phyloP scores from a whole-genome alignment of 2,329 filamentous ascomycete species.

The Aspergillus aculeatinus region DNA sequence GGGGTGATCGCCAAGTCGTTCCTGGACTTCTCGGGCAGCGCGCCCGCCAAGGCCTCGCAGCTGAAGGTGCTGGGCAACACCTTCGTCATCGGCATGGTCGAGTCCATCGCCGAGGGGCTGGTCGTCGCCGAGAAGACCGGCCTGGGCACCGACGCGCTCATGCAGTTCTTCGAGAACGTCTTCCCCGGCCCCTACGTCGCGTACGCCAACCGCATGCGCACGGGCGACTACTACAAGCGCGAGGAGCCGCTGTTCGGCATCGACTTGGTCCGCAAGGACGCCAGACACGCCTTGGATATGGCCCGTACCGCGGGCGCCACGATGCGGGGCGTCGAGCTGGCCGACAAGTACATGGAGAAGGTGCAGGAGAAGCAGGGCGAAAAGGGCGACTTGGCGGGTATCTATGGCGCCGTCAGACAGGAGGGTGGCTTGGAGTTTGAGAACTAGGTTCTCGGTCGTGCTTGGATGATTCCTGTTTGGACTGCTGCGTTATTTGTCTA shows the following conservation, averaged over 20 bases:
- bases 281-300: slow-evolving; percentile 1
- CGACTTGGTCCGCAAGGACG: neutral
- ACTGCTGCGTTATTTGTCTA: too few relatives aligned
- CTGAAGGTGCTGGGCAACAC: slow-evolving; percentile 2
- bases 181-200: slow-evolving; percentile 4
- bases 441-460: slow-evolving; percentile 37
- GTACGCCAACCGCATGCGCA: neutral
- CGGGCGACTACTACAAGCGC: neutral
- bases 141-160: neutral
- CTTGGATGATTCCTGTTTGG: too few relatives aligned
- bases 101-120: neutral
- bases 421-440: slow-evolving; percentile 70
- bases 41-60: neutral
- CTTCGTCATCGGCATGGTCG: slow-evolving; percentile 1
- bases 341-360: slow-evolving; percentile 6
- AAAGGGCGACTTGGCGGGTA: slow-evolving; percentile 67
- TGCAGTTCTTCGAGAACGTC: slow-evolving; percentile 4
- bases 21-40: neutral
- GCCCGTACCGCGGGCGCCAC: neutral
- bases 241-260: slow-evolving; percentile 2
- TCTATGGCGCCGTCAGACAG: slow-evolving; percentile 72
- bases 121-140: slow-evolving; percentile 13
- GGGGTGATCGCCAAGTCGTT: neutral
- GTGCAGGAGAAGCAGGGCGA: slow-evolving; percentile 7
- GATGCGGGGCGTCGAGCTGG: neutral